phyloP scores from a whole-genome alignment of 2,329 filamentous ascomycete species.

The Chrysosporium queenslandicum region DNA sequence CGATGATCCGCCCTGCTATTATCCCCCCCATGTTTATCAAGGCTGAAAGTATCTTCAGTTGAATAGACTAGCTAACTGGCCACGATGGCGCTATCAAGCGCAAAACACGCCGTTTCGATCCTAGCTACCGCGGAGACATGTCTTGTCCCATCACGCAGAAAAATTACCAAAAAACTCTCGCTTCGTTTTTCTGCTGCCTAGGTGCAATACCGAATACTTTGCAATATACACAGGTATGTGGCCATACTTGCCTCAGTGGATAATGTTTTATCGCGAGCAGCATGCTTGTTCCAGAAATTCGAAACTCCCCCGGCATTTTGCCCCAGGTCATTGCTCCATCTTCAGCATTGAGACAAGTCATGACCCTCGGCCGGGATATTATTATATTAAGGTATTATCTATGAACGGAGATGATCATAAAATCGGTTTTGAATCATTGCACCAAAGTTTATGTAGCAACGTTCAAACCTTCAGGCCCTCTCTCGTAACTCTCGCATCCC shows the following conservation, averaged over 20 bases:
- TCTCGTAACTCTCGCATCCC: conserved; percentile 15
- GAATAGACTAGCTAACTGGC: background rate
- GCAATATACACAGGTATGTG: too few relatives aligned
- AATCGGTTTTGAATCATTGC: conserved; percentile 4
- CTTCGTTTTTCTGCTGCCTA: background rate
- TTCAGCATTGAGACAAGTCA: conserved; percentile 9
- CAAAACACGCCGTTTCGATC: conserved; percentile 1
- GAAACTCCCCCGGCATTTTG: conserved; percentile 6
- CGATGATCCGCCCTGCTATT: conserved; percentile 3
- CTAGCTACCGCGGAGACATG: background rate
- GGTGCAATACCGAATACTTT: too few relatives aligned
- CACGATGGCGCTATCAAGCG: background rate
- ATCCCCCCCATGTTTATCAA: background rate
- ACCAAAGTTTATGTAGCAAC: conserved; percentile 12
- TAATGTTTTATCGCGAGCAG: conserved; percentile 6
- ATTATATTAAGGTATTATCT: conserved; percentile 4
- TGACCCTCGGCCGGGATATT: conserved; percentile 8
- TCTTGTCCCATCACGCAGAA: too few relatives aligned
- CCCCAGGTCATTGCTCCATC: conserved; percentile 3
- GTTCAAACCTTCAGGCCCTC: conserved; percentile 14
- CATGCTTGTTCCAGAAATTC: conserved; percentile 10
- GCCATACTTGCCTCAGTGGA: background rate
- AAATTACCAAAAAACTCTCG: background rate
- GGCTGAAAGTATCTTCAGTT: background rate
- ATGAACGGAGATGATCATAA: conserved; percentile 10